Evolutionary conservation across 2,329 filamentous ascomycete genomes (phyloP), one percentile per base, ranked within the genome.

Genomic region (Rugonectria rugulosa): DNA sequence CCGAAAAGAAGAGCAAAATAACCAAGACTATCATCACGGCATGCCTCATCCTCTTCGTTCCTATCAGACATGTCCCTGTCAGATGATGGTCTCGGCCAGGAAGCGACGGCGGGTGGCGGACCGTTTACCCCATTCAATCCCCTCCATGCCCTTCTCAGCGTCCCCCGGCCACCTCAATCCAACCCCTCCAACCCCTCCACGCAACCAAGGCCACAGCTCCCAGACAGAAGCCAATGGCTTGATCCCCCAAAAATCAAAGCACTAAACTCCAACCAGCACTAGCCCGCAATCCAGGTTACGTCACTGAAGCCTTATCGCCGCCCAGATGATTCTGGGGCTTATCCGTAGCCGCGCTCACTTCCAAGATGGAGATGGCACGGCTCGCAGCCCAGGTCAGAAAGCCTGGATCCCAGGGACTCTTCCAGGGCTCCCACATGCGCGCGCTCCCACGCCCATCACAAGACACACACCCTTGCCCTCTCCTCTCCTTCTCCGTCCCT

Each of bases 311-410:
- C 64, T 66, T 66, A 66, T 67, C 64, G 56, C 42, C 12, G 38
- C 26, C 23, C 40, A 17, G 19, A 14, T 4, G 5, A 42, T 34
- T 27, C 52, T 55, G 38, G 36, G 46, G 42, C 64, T 66, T 66
- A 66, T 66, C n/a, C 64, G 64, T 66, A 66, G 64, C 64, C 64
- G 64, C 64, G 64, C 64, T 67, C n/a, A n/a, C n/a, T n/a, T n/a
- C n/a, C n/a, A n/a, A 36, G 20, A 20, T 40, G 34, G 26, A 47
- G 17, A 32, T 45, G 6, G 19, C 26, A 29, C 31, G 42, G 23
- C 17, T 32, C 23, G 23, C 27, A 26, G 19, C 47, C 47, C 29
- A 17, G 26, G 11, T 29, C 48, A n/a, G n/a, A n/a, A n/a, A n/a
- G n/a, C n/a, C n/a, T n/a, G n/a, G n/a, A n/a, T n/a, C n/a, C n/a